Evolutionary conservation across 306 rosid genomes (phyloP), one percentile per base, ranked within the genome.

Genomic region (Vigna angularis): DNA sequence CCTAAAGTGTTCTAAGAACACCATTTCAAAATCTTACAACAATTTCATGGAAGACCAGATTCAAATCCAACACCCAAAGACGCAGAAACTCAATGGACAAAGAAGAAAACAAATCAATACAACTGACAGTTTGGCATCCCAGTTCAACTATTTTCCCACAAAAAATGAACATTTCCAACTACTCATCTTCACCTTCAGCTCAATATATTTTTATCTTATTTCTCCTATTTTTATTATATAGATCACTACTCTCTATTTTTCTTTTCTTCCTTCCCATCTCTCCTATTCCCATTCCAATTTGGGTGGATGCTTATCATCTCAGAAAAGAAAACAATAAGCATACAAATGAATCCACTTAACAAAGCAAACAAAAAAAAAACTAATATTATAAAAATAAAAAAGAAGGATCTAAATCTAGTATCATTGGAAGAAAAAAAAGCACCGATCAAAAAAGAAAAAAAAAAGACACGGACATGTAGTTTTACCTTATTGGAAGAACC

Each of bases 401-500:
- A 30, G 18, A 62, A 70, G 24, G 81, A 82, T 85, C 85, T 64
- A 20, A 42, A 66, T 11, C 28, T 40, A 47, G 47, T 15, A 47
- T n/a, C 9, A 58, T 17, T 22, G 16, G 17, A 16, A 75, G 4
- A 7, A 57, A 12, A 6, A 12, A 47, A 9, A 16, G 24, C 47
- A 0, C n/a, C 34, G 56, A 61, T 58, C 30, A 65, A 64, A 48
- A 52, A 56, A 55, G 9, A 28, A 58, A 13, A 4, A 24, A 24
- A 26, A 58, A 3, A 6, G 20, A 56, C 0, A 56, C 20, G 12
- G 24, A 4, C 1, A 53, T 11, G 5, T 9, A 56, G 6, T 9
- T 15, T 18, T 40, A 94, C 97, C 97, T 92, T 9, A 88, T 71
- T 9, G 97, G 98, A 49, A 94, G 88, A 76, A 83, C 96, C 72